Percentiles rank a stretch among this genome's conserved stretches.
phyloP scores from a whole-genome alignment of 2,329 filamentous ascomycete genomes.

The Rutstroemia sp. region DNA sequence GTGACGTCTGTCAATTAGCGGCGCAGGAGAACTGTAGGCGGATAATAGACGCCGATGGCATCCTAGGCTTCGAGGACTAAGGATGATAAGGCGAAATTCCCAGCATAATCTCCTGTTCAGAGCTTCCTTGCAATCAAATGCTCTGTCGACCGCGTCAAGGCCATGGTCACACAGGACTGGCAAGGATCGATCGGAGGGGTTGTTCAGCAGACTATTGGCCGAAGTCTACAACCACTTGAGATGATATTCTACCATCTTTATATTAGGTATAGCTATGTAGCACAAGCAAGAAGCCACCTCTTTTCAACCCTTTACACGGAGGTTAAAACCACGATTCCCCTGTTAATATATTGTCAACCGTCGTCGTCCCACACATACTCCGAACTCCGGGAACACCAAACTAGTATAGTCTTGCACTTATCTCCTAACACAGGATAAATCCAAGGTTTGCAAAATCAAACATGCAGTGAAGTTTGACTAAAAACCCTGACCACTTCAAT shows the following conservation, averaged over 20 bases:
- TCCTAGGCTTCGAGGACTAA: neutral
- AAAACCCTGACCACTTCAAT: neutral
- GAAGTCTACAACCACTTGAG: neutral
- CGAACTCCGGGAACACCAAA: neutral
- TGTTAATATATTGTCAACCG: neutral
- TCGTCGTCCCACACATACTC: neutral
- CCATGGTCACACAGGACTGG: neutral
- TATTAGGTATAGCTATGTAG: neutral
- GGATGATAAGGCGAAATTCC: neutral
- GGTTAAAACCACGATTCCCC: neutral
- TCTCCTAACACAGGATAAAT: too few species aligned
- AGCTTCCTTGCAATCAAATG: neutral
- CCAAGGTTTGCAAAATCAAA: neutral
- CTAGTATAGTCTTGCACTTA: too few species aligned
- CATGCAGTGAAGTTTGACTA: neutral
- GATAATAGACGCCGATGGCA: slow-evolving; percentile 9
- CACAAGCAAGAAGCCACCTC: neutral
- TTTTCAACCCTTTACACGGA: neutral
- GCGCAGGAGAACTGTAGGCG: slow-evolving; percentile 2
- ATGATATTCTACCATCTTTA: neutral
- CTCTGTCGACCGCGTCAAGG: neutral
- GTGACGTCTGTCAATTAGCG: slow-evolving; percentile 8
- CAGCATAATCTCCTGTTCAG: neutral
- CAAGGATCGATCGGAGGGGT: neutral
- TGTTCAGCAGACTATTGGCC: neutral